Evolutionary conservation across 2,329 filamentous ascomycete species (phyloP).

Genomic region (Beauveria asiatica): DNA sequence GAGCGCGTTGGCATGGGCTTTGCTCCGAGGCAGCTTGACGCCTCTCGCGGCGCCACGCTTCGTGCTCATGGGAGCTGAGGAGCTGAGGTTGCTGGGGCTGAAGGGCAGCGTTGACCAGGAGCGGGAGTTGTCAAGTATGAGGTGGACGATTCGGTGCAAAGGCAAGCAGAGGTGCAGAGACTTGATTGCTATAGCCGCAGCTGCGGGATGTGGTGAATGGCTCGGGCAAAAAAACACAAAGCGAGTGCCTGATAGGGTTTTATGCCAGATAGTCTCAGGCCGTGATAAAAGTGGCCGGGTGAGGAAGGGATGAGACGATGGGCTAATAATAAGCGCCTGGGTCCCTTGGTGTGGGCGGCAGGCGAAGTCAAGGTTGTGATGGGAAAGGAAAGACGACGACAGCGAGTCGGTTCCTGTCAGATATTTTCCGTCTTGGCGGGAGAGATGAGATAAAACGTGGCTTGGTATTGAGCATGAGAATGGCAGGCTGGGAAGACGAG

Average conservation of each 20-base stretch:
- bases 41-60: constrained; percentile 23
- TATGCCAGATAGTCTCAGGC: neutral
- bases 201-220: neutral
- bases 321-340: neutral
- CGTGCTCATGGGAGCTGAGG: constrained; percentile 19
- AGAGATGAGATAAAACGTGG: neutral
- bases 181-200: neutral
- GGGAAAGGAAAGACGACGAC: neutral
- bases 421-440: neutral
- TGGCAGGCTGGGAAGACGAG: neutral
- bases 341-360: neutral
- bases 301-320: neutral
- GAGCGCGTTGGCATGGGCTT: constrained; percentile 27
- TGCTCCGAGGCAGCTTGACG: constrained; percentile 25
- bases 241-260: neutral
- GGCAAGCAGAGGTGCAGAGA: neutral
- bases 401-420: neutral
- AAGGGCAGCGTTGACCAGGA: neutral
- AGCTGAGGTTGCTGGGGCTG: neutral
- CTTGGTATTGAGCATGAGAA: neutral
- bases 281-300: constrained; percentile 5
- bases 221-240: neutral
- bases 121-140: neutral
- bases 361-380: neutral
- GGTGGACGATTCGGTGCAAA: neutral